Conservation (phyloP, 1,284 basidiomycete species). For the Pseudozyma pruni region DNA sequence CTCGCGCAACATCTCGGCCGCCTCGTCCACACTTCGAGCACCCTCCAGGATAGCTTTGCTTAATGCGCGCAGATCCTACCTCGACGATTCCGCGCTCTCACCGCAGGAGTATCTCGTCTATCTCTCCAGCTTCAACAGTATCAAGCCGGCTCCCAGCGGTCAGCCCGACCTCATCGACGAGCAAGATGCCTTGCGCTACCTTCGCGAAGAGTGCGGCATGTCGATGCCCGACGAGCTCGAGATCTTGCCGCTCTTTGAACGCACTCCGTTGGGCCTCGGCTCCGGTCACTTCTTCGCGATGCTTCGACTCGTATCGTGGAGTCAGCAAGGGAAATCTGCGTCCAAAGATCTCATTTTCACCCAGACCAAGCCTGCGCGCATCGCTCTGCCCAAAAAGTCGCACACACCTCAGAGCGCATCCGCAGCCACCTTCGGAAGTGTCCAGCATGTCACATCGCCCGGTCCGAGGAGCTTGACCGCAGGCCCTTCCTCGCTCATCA, state of each 20-base stretch:
- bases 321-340: constrained; percentile 56
- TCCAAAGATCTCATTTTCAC: constrained; percentile 59
- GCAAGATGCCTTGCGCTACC: constrained; percentile 62
- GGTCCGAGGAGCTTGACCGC: constrained; percentile 32
- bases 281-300: constrained; percentile 65
- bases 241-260: constrained; percentile 66
- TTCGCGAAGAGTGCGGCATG: constrained; percentile 61
- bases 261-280: constrained; percentile 59
- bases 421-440: constrained; percentile 32
- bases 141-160: constrained; percentile 60
- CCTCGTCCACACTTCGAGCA: constrained; percentile 21
- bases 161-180: constrained; percentile 62
- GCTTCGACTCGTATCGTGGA: constrained; percentile 64
- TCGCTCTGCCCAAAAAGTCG: constrained; percentile 25
- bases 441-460: constrained; percentile 32
- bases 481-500: constrained; percentile 21
- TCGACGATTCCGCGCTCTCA: constrained; percentile 64
- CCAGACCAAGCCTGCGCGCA: constrained; percentile 56
- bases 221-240: constrained; percentile 62
- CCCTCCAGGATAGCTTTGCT: constrained; percentile 26
- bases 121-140: constrained; percentile 52
- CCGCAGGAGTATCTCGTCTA: constrained; percentile 62
- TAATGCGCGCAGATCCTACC: constrained; percentile 37
- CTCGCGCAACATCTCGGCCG: constrained; percentile 27
- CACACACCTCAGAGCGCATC: constrained; percentile 37